Evolutionary conservation across 1,139 yeast genomes (phyloP), one percentile per base, ranked within the genome.

Genomic region (Yamadazyma triangularis): DNA sequence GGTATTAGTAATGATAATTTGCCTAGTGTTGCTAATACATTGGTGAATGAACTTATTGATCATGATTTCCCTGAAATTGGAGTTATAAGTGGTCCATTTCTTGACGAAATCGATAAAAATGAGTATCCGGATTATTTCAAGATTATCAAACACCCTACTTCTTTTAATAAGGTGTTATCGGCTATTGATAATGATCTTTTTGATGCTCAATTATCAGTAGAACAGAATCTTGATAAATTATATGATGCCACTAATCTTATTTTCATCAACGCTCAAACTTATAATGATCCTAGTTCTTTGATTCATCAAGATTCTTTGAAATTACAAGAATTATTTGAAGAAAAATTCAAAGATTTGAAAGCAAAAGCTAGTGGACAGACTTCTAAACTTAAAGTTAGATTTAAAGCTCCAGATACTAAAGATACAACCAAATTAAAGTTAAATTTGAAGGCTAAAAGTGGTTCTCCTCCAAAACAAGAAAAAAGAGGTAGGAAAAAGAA

Each of bases 121-220:
- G 70, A 70, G 32, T 79, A 77, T 37, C 80, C 83, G 1, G 84
- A 77, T 39, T 78, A 78, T 51, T 70, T 70, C 47, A 68, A 68
- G 35, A 60, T 73, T 10, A 73, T 79, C 21, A 60, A 70, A 27
- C 60, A 61, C 27, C 86, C 85, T 14, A 75, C 78, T 40, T 71
- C 84, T 1, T 68, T 79, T 44, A 64, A 64, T 29, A 56, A 60
- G 27, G 66, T 79, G 10, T 55, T 64, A 32, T 52, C 52, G 10
- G 63, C 64, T 28, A 55, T 64, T 29, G 42, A 50, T n/a, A 44
- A 55, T 4, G 51, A 53, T 21, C 42, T 39, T 20, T 18, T 18
- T 18, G 20, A 18, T 18, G 6, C 20, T 18, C 20, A 18, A 18
- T 18, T 18, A 18, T 41, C 63, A 0, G 33, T 58, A 5, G 36